Percentiles rank a stretch among this genome's conserved stretches.
phyloP scores from a whole-genome alignment of 257 asterid species.

The Rhazya stricta region DNA sequence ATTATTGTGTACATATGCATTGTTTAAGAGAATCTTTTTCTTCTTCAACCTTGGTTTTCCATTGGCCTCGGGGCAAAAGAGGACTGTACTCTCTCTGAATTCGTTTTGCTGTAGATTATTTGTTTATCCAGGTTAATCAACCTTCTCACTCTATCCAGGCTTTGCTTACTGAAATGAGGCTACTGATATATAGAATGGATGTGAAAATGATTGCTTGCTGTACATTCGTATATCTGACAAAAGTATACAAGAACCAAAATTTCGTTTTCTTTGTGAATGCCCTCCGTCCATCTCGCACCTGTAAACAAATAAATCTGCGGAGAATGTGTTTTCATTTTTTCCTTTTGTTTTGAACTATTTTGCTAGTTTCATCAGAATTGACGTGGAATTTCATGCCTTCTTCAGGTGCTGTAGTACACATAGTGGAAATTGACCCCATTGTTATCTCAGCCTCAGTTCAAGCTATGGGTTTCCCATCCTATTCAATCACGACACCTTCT shows the following conservation, averaged over 20 bases:
- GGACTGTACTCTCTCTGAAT: too few species aligned
- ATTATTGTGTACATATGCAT: neutral
- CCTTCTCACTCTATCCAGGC: too few species aligned
- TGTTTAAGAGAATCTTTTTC: neutral
- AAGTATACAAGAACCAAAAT: too few species aligned
- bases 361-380: constrained; percentile 1
- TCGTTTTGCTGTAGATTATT: too few species aligned
- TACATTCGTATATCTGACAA: too few species aligned
- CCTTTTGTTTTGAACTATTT: neutral
- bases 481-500: constrained; percentile 48
- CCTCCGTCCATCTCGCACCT: neutral
- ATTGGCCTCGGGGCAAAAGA: neutral
- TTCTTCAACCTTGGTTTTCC: neutral
- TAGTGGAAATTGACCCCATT: constrained; percentile 76
- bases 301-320: neutral
- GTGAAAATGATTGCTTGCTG: too few species aligned
- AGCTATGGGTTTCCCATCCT: constrained; percentile 91
- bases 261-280: neutral
- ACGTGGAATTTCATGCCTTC: constrained; percentile 3
- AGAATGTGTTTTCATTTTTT: neutral
- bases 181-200: too few species aligned
- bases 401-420: constrained; percentile 70
- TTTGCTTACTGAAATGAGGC: too few species aligned
- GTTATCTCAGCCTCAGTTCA: constrained; percentile 73
- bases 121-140: too few species aligned